Percentiles rank a stretch among this genome's conserved stretches.
Evolutionary conservation across 495 filamentous ascomycete species (phyloP).

Genomic region (Arthonia radiata): DNA sequence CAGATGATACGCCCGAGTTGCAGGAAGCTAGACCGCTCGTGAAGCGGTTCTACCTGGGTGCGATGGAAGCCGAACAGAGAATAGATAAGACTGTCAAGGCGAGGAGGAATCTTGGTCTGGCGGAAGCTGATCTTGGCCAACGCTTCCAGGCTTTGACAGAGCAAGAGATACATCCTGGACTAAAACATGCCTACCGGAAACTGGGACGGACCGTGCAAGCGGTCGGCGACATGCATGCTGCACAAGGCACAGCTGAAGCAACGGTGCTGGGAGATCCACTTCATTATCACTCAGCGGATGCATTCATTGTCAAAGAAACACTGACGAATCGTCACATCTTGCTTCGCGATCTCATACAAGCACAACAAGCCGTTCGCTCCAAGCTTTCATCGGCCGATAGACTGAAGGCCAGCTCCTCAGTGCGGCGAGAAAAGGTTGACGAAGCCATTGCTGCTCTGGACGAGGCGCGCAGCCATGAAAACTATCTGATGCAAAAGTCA

Average conservation of each 20-base stretch:
- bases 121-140: slow-evolving; percentile 81
- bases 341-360: slow-evolving; percentile 77
- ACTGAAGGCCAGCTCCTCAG: slow-evolving; percentile 56
- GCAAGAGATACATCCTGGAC: slow-evolving; percentile 71
- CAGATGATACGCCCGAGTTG: slow-evolving; percentile 90
- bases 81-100: slow-evolving; percentile 83
- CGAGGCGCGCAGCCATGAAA: slow-evolving; percentile 58
- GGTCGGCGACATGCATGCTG: slow-evolving; percentile 87
- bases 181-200: slow-evolving; percentile 78
- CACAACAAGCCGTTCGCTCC: slow-evolving; percentile 53
- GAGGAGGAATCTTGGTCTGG: slow-evolving; percentile 68
- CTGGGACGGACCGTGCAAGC: slow-evolving; percentile 81
- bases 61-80: slow-evolving; percentile 90
- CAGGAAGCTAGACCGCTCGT: slow-evolving; percentile 70
- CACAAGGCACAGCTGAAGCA: slow-evolving; percentile 88
- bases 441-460: slow-evolving; percentile 76
- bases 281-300: slow-evolving; percentile 83
- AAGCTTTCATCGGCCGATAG: slow-evolving; percentile 68
- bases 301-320: slow-evolving; percentile 96
- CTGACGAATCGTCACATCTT: slow-evolving; percentile 96
- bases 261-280: slow-evolving; percentile 86
- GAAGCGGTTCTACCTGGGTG: slow-evolving; percentile 84
- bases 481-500: slow-evolving; percentile 57
- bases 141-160: slow-evolving; percentile 64
- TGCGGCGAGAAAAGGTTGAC: slow-evolving; percentile 83